Evolutionary conservation across 192 early-diverging fungal species (phyloP).

Genomic region (Coemansia sp.): DNA sequence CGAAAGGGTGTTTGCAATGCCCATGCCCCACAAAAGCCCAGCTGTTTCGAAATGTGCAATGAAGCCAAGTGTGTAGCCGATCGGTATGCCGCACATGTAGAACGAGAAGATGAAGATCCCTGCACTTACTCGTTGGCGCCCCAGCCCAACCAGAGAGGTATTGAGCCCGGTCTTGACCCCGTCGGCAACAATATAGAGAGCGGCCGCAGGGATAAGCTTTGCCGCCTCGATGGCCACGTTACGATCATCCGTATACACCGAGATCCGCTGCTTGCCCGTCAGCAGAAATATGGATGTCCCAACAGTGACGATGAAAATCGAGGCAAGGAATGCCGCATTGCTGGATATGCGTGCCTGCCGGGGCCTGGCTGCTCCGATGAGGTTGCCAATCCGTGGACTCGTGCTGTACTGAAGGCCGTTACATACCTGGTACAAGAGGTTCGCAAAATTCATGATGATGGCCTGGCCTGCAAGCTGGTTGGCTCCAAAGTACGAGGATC

Average conservation of each 20-base stretch:
- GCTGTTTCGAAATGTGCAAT: conserved; percentile 12
- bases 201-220: conserved; percentile 69
- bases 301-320: conserved; percentile 52
- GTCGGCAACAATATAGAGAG: conserved; percentile 61
- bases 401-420: conserved; percentile 74
- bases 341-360: conserved; percentile 61
- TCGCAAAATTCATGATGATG: conserved; percentile 63
- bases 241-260: conserved; percentile 62
- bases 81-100: conserved; percentile 49
- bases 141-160: conserved; percentile 53
- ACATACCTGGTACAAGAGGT: conserved; percentile 67
- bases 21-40: conserved; percentile 37
- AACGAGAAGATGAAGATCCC: conserved; percentile 49
- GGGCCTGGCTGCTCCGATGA: conserved; percentile 63
- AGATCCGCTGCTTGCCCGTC: conserved; percentile 29
- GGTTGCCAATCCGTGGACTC: conserved; percentile 74
- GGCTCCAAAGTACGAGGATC: conserved; percentile 75
- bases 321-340: conserved; percentile 52
- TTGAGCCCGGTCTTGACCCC: conserved; percentile 58
- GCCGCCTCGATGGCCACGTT: conserved; percentile 70
- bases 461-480: conserved; percentile 75
- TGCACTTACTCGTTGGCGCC: conserved; percentile 49
- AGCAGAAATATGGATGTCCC: conserved; percentile 11
- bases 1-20: conserved; percentile 14
- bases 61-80: conserved; percentile 49